These are phyloP conservation scores for Corymbia calophylla DNA, from an alignment of 441 rosid species.

Conservation along the genomic window DNA sequence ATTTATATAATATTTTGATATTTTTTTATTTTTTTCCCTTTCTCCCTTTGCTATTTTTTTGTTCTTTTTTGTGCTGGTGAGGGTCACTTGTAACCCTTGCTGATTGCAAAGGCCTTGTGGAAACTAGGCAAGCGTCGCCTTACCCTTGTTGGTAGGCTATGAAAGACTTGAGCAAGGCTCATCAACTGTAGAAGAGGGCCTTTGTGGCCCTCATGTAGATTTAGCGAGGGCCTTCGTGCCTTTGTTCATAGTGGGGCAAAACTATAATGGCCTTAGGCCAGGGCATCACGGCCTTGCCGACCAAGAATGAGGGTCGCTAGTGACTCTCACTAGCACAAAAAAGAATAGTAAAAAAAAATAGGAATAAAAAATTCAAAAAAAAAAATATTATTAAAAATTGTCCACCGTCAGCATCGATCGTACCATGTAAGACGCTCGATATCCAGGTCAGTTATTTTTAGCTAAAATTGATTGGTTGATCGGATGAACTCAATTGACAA, in stretches of 20 bases:
- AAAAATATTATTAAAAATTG: too few species aligned
- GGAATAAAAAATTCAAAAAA: accelerated
- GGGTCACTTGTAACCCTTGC: too few species aligned
- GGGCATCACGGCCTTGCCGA: not conserved
- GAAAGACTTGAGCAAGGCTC: not conserved
- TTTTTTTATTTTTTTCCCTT: too few species aligned
- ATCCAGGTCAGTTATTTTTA: accelerated
- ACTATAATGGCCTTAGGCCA: not conserved
- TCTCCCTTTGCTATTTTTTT: too few species aligned
- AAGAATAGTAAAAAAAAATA: too few species aligned
- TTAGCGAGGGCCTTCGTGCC: not conserved
- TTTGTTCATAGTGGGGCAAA: accelerated
- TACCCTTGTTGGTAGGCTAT: accelerated
- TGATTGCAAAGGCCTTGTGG: too few species aligned
- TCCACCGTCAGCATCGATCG: accelerated
- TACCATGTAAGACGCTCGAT: accelerated
- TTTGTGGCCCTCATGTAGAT: too few species aligned
- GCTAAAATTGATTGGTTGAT: too few species aligned
- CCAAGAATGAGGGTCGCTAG: too few species aligned
- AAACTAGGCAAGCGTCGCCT: accelerated
- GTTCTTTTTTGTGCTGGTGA: too few species aligned
- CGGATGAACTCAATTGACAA: not conserved
- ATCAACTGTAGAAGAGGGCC: accelerated
- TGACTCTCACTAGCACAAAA: accelerated
- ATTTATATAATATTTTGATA: too few species aligned